Conservation (phyloP, 306 rosid genomes). For the Coriaria nepalensis region DNA sequence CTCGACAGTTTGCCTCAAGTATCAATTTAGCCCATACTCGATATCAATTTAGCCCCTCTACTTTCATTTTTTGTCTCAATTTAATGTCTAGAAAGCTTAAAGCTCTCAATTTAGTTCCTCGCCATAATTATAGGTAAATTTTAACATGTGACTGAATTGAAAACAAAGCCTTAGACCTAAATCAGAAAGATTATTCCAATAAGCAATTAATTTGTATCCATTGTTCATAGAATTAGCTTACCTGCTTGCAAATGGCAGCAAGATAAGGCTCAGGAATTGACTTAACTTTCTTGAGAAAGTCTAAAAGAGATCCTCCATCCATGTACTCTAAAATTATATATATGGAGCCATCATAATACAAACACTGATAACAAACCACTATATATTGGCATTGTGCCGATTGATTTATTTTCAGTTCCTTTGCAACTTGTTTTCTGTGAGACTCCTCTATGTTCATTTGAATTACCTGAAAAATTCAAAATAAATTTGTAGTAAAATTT, state of each 20-base stretch:
- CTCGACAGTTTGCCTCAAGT: too few relatives aligned
- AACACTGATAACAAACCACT: constrained; percentile 80
- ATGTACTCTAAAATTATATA: constrained; percentile 96
- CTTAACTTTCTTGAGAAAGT: constrained; percentile 72
- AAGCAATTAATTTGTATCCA: constrained; percentile 8
- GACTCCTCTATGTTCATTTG: constrained; percentile 89
- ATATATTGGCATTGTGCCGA: constrained; percentile 80
- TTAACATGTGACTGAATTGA: too few relatives aligned
- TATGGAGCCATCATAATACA: constrained; percentile 68
- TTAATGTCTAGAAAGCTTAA: constrained; percentile 12
- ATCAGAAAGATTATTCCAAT: not conserved
- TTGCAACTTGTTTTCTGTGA: constrained; percentile 65
- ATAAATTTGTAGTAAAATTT: too few relatives aligned
- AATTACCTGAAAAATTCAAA: constrained; percentile 64
- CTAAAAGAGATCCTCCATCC: constrained; percentile 98
- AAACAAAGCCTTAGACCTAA: too few relatives aligned
- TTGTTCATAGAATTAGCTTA: too few relatives aligned
- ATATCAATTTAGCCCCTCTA: too few relatives aligned
- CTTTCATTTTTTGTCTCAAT: too few relatives aligned
- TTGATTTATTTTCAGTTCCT: constrained; percentile 89
- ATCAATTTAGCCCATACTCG: too few relatives aligned
- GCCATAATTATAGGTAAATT: too few relatives aligned
- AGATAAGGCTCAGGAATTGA: constrained; percentile 68
- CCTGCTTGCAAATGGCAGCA: constrained; percentile 89
- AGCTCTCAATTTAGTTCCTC: too few relatives aligned